Percentiles rank a stretch among this genome's conserved stretches.
Evolutionary conservation across 805 yeast genomes (phyloP).

Genomic region (Dipodascus albidus): DNA sequence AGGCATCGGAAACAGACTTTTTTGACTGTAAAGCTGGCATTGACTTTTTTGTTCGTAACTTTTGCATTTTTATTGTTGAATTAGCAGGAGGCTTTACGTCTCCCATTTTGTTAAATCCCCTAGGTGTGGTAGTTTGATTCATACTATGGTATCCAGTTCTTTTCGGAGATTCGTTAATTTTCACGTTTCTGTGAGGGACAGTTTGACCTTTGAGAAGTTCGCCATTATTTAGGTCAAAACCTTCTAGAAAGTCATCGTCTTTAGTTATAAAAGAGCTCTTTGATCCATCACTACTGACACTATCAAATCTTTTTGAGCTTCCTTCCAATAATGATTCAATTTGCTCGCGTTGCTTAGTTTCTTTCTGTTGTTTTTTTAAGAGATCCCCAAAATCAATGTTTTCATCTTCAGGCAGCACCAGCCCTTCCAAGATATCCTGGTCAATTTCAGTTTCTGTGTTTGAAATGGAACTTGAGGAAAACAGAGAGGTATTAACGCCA

Average conservation of each 20-base stretch:
- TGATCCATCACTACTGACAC: slow-evolving; percentile 11
- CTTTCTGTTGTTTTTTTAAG: slow-evolving; percentile 6
- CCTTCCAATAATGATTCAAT: slow-evolving; percentile 8
- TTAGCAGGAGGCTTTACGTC: neutral
- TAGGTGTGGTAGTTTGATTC: neutral
- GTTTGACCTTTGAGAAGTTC: slow-evolving; percentile 6
- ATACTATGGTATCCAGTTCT: neutral
- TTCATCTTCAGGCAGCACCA: slow-evolving; percentile 8
- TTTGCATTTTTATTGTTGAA: neutral
- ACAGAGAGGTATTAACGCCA: slow-evolving; percentile 5
- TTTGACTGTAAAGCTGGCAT: slow-evolving; percentile 7
- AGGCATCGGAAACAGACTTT: neutral
- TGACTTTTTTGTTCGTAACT: slow-evolving; percentile 8
- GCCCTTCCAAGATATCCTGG: slow-evolving; percentile 11
- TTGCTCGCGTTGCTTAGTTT: slow-evolving; percentile 10
- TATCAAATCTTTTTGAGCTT: slow-evolving; percentile 9
- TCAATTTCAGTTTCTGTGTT: neutral
- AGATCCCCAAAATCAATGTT: slow-evolving; percentile 5
- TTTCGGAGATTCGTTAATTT: slow-evolving; percentile 6
- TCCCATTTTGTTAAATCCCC: neutral
- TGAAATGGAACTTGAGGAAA: slow-evolving; percentile 3
- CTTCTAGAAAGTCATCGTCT: slow-evolving; percentile 13
- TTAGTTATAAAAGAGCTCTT: slow-evolving; percentile 3
- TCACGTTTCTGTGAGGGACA: slow-evolving; percentile 8
- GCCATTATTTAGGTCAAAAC: slow-evolving; percentile 10